phyloP scores from a whole-genome alignment of 202 grass and related monocot genomes.

The Cymbopogon flexuosus region DNA sequence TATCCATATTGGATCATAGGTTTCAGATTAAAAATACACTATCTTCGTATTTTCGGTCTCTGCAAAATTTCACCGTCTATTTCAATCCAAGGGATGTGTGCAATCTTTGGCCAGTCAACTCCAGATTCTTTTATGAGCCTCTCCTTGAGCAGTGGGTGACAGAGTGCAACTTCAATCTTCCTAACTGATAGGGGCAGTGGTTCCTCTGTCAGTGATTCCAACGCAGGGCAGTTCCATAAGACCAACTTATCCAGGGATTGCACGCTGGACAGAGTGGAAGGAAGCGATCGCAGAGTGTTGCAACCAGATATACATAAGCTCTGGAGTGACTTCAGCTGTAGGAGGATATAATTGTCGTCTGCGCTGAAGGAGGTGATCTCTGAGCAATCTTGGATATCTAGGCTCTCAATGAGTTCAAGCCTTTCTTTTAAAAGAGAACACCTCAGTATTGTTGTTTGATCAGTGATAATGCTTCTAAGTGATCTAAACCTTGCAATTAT shows the following conservation, averaged over 20 bases:
- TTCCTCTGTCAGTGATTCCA: conserved; percentile 38
- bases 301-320: conserved; percentile 41
- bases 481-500: conserved; percentile 13
- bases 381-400: conserved; percentile 40
- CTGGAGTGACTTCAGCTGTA: conserved; percentile 26
- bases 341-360: conserved; percentile 1
- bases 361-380: conserved; percentile 27
- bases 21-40: not conserved
- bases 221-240: conserved; percentile 41
- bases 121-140: conserved; percentile 30
- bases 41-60: not conserved
- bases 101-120: conserved; percentile 37
- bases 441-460: conserved; percentile 23
- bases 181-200: conserved; percentile 35
- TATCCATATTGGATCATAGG: not conserved
- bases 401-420: conserved; percentile 26
- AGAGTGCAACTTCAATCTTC: conserved; percentile 41
- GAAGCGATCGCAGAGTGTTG: conserved; percentile 32
- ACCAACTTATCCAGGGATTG: conserved; percentile 37
- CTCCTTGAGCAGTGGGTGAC: conserved; percentile 43
- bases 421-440: conserved; percentile 16
- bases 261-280: conserved; percentile 21
- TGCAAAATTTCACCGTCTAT: conserved; percentile 42
- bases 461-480: conserved; percentile 34
- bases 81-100: conserved; percentile 33